Evolutionary conservation across 2,329 filamentous ascomycete species (phyloP), one percentile per base, ranked within the genome.

Genomic region (Phialophora expanda): DNA sequence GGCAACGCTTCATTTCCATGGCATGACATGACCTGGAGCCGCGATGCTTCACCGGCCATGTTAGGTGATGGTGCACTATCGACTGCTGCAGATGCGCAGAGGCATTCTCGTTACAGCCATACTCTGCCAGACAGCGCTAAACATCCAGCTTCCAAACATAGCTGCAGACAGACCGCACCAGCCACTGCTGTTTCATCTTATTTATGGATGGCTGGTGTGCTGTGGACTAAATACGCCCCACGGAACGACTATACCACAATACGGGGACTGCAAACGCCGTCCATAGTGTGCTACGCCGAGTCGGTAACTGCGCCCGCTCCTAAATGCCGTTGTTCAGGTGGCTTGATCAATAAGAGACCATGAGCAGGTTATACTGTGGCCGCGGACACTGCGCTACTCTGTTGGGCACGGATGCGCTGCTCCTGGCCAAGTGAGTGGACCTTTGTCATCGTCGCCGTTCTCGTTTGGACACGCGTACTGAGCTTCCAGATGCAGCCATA

Each of bases 101-200:
- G 22, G 38, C 7, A 44, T 44, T 7, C 38, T n/a, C 38, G 5
- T 51, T 26, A 14, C 20, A 22, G 14, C 9, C 4, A 28, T 11
- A 12, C 20, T 51, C 8, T 24, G 48, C 11, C 20, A 22, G 20
- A 12, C 20, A 12, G 20, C 20, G 48, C 20, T 22, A 7, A 51
- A 26, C 48, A 51, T 22, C 17, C 24, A 17, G 9, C 48, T 51
- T 17, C 38, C 38, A 51, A 51, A 51, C 20, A 51, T 51, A 51
- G 48, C 48, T 11, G 24, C 48, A 22, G 48, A 51, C 20, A 51
- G 6, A n/a, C 44, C 56, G 41, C 55, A 11, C 62, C 56, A 65
- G 62, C 62, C 62, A 65, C 62, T 38, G 28, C 62, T 24, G 62
- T 65, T 61, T 65, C 56, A 61, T 61, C 56, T 46, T 60, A 30